Evolutionary conservation across 257 asterid genomes (phyloP).

Genomic region (Paraleonurus japonicus): DNA sequence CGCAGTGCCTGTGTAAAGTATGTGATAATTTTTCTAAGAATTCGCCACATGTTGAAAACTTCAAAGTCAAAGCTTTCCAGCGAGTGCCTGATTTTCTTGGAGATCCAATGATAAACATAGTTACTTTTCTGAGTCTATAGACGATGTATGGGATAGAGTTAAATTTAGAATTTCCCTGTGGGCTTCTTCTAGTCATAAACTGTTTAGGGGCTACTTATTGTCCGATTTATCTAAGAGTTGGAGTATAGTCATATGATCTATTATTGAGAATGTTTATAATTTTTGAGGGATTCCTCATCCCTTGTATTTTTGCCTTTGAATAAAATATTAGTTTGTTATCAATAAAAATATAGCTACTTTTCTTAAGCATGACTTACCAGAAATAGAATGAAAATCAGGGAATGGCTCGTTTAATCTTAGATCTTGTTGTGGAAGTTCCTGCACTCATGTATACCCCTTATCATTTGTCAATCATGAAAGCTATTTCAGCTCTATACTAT

Average conservation of each 20-base stretch:
- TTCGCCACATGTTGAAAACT: background rate
- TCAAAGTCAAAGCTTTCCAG: background rate
- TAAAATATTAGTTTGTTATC: no score
- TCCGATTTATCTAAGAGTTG: no score
- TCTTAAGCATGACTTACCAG: slow-evolving; percentile 43
- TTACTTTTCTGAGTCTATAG: no score
- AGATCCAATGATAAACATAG: slow-evolving; percentile 15
- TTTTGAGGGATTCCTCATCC: no score
- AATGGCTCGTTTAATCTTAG: slow-evolving; percentile 56
- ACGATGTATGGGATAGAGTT: no score
- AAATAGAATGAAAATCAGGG: slow-evolving; percentile 56
- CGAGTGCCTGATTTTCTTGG: background rate
- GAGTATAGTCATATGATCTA: no score
- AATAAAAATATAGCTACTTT: background rate
- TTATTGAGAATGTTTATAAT: no score
- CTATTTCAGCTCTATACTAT: background rate
- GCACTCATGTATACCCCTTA: no score
- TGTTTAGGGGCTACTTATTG: no score
- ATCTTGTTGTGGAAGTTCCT: slow-evolving; percentile 78
- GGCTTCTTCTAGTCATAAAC: no score
- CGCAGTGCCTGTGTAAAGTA: background rate
- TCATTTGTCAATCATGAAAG: slow-evolving; percentile 9
- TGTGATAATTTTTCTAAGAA: background rate
- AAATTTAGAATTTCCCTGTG: no score
- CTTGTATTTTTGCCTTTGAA: no score